Conservation (phyloP, 2,329 filamentous ascomycete species). For the Clarireedia monteithiana region DNA sequence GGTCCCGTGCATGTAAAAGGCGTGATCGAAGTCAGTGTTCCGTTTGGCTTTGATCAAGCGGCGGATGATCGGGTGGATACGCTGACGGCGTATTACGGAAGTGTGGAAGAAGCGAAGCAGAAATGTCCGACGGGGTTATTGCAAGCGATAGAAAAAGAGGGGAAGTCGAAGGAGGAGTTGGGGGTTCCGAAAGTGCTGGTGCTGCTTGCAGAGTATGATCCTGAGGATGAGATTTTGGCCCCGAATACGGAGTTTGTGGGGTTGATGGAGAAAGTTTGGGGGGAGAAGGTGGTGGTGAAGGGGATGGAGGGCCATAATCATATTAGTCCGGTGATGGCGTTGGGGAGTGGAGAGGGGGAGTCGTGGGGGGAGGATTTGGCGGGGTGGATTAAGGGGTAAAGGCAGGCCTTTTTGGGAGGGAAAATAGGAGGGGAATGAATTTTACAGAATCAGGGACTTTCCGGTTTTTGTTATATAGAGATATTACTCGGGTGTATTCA, state of each 20-base stretch:
- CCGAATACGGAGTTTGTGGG: constrained; percentile 23
- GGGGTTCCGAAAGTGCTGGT: constrained; percentile 20
- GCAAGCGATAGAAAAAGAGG: constrained; percentile 12
- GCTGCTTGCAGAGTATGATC: constrained; percentile 24
- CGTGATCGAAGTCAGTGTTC: constrained; percentile 17
- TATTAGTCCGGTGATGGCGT: constrained; percentile 22
- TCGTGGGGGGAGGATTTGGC: constrained; percentile 24
- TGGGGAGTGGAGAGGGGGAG: constrained; percentile 25
- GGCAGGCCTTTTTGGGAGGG: not conserved
- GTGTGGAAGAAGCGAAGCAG: constrained; percentile 4
- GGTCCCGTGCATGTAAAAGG: constrained; percentile 18
- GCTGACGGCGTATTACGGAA: constrained; percentile 20
- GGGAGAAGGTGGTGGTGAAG: constrained; percentile 15
- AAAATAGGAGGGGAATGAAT: too few relatives aligned
- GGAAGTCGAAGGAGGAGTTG: constrained; percentile 16
- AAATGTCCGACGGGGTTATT: constrained; percentile 20
- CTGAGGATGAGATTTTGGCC: constrained; percentile 24
- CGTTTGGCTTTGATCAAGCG: constrained; percentile 18
- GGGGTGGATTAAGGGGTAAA: constrained; percentile 21
- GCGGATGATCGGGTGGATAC: constrained; percentile 8
- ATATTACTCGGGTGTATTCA: too few relatives aligned
- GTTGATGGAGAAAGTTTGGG: constrained; percentile 21
- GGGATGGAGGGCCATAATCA: constrained; percentile 26
- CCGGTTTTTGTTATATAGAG: too few relatives aligned
- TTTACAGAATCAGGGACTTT: too few relatives aligned